Base-by-base conservation (phyloP, 106 monocot species). In the Agapanthus africanus region DNA sequence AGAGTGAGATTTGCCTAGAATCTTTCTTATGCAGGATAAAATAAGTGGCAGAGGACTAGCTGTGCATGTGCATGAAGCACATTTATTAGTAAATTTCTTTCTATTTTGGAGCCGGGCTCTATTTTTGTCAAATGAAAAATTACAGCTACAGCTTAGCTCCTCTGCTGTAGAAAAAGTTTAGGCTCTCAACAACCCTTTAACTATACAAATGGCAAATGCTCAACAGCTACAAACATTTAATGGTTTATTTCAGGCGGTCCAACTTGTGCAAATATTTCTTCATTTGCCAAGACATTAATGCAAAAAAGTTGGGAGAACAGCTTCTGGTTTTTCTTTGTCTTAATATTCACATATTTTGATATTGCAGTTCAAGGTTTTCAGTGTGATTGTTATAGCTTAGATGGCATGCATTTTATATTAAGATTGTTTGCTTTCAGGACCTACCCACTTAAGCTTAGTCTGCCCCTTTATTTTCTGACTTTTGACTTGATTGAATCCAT, bases 181-280 rank as follows among this genome's bases (percentile, higher is more conserved):
- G 2, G 19, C 21, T 32, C 37, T 63, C 37, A 37, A 35, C 16
- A 37, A 18, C 63, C 22, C 37, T 36, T 63, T 37, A 36, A 21
- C n/a, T 59, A 59, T 59, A 33, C 34, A 63, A 37, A 63, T 63
- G 22, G n/a, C 36, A 63, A 38, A 63, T 63, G 35, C 22, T 63
- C 63, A 63, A 38, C 6, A 61, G 11, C 61, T 2, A 33, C 19
- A 13, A 61, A 61, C 32, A 11, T 61, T 61, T 61, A 36, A 34
- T 10, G 34, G 35, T 16, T 5, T 6, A 18, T 34, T 34, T 18
- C 52, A 25, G 23, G 52, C 10, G 33, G 34, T 36, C 37, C 62
- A 63, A 30, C n/a, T 35, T 63, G 62, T 22, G 35, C 4, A 9
- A 6, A 21, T 37, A 25, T 64, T 64, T 64, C 37, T 64, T 23